Evolutionary conservation across 2,329 filamentous ascomycete species (phyloP), one percentile per base, ranked within the genome.

Genomic region (Monilinia vaccinii-corymbosi): DNA sequence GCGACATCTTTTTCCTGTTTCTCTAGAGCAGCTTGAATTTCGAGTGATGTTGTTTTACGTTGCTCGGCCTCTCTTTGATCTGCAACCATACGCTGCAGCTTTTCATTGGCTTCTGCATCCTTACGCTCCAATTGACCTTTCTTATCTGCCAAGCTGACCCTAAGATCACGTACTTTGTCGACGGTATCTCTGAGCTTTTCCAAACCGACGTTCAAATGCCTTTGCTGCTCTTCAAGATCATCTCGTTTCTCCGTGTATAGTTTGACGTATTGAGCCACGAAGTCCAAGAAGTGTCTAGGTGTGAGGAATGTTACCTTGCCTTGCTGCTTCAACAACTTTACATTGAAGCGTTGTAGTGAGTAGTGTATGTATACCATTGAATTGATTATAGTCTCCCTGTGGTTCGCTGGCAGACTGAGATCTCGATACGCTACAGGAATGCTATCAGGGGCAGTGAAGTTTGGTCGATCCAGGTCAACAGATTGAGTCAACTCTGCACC

Each of bases 281-380:
- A 99, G 73, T 99, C 95, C 56, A 99, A 78, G 78, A 96, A 99
- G 74, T 99, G 94, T 49, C 94, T 87, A 49, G 94, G 94, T 13
- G 95, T 99, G 60, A 99, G 84, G 78, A 89, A 97, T 0, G 94
- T 97, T 34, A 88, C 82, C 75, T 89, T 91, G 73, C 90, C 91
- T 76, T 97, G 94, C 72, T 97, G 94, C 73, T 91, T 94, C 64
- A 88, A 83, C 28, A 99, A 79, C 69, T 91, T 92, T 66, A 82
- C 79, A 71, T 99, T 99, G 81, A 97, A 95, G 55, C 83, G 82
- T 64, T 93, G 90, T 52, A 99, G 78, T 2, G 94, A 99, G 76
- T 97, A 91, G 72, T 99, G 94, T 23, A 99, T 93, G 71, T 96
- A 95, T 3, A 99, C 95, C 94, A 99, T 99, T 0, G 92, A 89